Conservation (phyloP, 495 filamentous ascomycete genomes). For the Oidiodendron maius region DNA sequence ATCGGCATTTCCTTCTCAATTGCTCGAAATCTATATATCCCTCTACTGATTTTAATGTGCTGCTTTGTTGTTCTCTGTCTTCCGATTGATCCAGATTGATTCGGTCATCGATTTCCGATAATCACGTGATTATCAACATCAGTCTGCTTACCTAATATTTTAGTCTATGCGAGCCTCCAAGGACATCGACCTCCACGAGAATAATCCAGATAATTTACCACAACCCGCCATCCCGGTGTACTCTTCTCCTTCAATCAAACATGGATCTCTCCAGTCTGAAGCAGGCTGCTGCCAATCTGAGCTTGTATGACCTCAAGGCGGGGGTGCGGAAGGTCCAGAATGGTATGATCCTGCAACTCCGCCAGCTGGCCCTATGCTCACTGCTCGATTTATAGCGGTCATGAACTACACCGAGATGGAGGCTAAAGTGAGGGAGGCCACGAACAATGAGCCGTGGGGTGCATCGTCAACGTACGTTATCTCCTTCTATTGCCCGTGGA, state of each 20-base stretch:
- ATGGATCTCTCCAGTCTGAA: slow-evolving; percentile 88
- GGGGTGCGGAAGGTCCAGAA: slow-evolving; percentile 97
- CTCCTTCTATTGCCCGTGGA: background rate
- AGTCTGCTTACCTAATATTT: too few relatives aligned
- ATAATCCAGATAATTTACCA: slow-evolving; percentile 1
- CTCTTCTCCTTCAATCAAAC: slow-evolving; percentile 14
- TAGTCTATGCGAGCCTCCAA: background rate
- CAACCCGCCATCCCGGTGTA: slow-evolving; percentile 2
- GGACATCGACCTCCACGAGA: background rate
- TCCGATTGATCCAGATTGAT: too few relatives aligned
- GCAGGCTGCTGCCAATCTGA: slow-evolving; percentile 88
- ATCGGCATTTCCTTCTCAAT: too few relatives aligned
- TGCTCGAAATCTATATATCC: too few relatives aligned
- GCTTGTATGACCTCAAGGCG: slow-evolving; percentile 94
- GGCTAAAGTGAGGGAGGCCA: slow-evolving; percentile 94
- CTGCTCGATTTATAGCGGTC: slow-evolving; percentile 56
- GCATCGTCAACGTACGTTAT: slow-evolving; percentile 6
- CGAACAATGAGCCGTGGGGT: slow-evolving; percentile 95
- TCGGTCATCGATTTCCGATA: too few relatives aligned
- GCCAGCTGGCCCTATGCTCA: slow-evolving; percentile 12
- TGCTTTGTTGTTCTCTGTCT: too few relatives aligned
- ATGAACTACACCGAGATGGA: slow-evolving; percentile 99
- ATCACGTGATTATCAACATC: too few relatives aligned
- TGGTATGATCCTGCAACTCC: slow-evolving; percentile 52
- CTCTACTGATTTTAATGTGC: too few relatives aligned